These are phyloP conservation scores for Arthroderma uncinatum DNA, from an alignment of 2,329 filamentous ascomycete genomes.

Conservation along the genomic window DNA sequence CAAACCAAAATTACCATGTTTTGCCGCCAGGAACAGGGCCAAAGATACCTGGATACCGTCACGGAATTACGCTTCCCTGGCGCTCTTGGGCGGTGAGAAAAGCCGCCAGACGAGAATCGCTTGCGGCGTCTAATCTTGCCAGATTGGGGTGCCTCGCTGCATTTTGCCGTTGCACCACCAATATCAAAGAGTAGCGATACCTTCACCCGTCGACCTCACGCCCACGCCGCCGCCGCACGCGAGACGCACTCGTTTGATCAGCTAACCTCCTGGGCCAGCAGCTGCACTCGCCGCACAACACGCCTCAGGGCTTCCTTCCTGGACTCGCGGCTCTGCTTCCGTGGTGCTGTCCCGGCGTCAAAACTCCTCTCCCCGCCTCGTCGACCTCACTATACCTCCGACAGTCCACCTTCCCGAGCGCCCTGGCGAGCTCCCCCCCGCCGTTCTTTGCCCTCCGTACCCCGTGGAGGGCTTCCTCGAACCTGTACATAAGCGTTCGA, in stretches of 20 bases:
- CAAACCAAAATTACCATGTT: background rate
- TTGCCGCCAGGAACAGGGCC: background rate
- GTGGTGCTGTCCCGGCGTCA: background rate
- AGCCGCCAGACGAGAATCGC: constrained; percentile 8
- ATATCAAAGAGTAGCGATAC: constrained; percentile 6
- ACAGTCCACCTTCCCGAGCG: background rate
- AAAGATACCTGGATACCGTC: background rate
- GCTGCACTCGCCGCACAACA: background rate
- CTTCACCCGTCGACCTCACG: background rate
- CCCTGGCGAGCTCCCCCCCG: background rate
- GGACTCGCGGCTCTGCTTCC: background rate
- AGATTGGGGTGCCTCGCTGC: constrained; percentile 11
- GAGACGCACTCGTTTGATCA: background rate
- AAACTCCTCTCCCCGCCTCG: constrained; percentile 2
- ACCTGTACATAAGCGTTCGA: background rate
- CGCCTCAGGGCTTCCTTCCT: background rate
- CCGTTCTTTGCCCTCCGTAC: background rate
- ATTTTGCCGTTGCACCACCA: constrained; percentile 15
- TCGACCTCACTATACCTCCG: background rate
- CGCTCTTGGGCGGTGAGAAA: constrained; percentile 10
- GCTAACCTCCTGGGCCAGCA: background rate
- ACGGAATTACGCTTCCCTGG: background rate
- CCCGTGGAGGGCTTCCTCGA: background rate
- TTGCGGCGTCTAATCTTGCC: constrained; percentile 15
- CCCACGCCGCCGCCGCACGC: background rate